Evolutionary conservation across 495 filamentous ascomycete genomes (phyloP), one percentile per base, ranked within the genome.

Genomic region (Friedmanniomyces simplex): DNA sequence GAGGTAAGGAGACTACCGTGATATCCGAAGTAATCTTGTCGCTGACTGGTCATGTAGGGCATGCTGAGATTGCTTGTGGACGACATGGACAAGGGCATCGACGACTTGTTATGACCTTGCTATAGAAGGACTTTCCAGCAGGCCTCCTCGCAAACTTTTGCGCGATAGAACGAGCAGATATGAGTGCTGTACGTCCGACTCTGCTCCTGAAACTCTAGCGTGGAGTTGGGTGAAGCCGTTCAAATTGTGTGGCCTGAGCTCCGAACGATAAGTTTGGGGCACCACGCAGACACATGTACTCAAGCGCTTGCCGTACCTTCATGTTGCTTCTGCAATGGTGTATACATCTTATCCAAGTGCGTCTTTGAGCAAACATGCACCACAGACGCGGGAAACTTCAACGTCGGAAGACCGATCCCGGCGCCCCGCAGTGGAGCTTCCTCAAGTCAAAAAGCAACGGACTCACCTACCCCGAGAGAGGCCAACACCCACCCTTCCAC

Each of bases 41-140:
- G 8, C 20, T 49, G 46, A 49, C 46, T 32, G 37, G 55, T 42
- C 25, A 14, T 41, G 34, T 39, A 95, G 89, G 93, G 89, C 7
- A 97, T 98, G 93, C 67, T 93, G 43, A 88, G 93, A 39, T 73
- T 98, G 63, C 96, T 98, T 69, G 89, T 86, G 67, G 85, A 89
- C 59, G 93, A 98, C 66, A 85, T 91, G 30, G 91, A 96, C 66
- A 95, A 96, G 71, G 80, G 82, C 6, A 83, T 98, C 63, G 85
- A 83, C 54, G 91, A 96, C 72, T 70, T 98, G 62, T 83, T 96
- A 57, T 96, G 67, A 77, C 18, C 34, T 5, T 49, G 20, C 12
- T n/a, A n/a, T n/a, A n/a, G n/a, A n/a, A n/a, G n/a, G n/a, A n/a
- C n/a, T n/a, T n/a, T 32, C 28, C 28, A 32, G 28, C 28, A 32